Evolutionary conservation across 2,329 filamentous ascomycete species (phyloP).

Genomic region (Sclerotinia nivalis): DNA sequence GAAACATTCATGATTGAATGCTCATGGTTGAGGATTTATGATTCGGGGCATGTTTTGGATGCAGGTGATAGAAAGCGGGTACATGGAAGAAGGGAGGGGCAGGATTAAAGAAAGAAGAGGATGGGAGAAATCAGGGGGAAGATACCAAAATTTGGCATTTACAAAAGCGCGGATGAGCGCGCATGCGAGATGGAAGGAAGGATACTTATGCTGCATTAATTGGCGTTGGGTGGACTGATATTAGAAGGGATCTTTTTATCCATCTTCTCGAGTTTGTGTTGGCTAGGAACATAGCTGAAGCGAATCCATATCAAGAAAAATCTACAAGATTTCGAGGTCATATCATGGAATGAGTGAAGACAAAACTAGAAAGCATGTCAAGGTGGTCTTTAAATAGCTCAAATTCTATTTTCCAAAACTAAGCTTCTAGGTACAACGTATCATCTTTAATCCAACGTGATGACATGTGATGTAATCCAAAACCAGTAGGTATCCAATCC

Average conservation of each 20-base stretch:
- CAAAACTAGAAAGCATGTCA: neutral
- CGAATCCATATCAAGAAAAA: neutral
- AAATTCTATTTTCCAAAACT: neutral
- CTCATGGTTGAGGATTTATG: neutral
- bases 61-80: neutral
- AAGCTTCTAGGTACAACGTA: constrained; percentile 1
- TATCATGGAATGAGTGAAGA: neutral
- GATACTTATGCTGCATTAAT: constrained; percentile 16
- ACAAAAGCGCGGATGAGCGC: neutral
- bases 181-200: neutral
- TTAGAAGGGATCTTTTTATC: constrained; percentile 3
- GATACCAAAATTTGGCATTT: constrained; percentile 20
- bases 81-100: neutral
- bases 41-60: neutral
- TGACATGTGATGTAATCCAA: constrained; percentile 16
- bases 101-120: neutral
- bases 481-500: neutral
- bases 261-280: neutral
- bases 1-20: constrained; percentile 63
- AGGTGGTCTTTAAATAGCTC: neutral
- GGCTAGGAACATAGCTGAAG: neutral
- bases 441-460: constrained; percentile 4
- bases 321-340: neutral
- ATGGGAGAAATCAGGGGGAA: neutral
- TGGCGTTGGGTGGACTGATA: constrained; percentile 21